Evolutionary conservation across 2,329 filamentous ascomycete genomes (phyloP).

Genomic region (Penicillium decumbens): DNA sequence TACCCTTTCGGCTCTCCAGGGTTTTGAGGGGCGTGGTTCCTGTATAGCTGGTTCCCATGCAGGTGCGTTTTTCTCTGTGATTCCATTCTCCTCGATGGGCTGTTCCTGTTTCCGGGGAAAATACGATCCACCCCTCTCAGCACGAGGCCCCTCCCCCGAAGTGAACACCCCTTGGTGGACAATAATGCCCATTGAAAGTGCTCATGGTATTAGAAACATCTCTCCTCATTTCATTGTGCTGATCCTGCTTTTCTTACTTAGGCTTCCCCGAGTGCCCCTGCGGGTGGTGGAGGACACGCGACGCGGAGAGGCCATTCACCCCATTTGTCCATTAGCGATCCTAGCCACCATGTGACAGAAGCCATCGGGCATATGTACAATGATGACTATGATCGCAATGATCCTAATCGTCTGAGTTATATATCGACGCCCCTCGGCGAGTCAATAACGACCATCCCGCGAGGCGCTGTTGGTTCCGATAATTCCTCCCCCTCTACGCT

Average conservation of each 20-base stretch:
- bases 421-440: constrained; percentile 51
- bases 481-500: constrained; percentile 25
- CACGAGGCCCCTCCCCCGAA: background rate
- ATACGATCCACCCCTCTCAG: constrained; percentile 1
- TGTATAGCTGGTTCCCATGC: constrained; percentile 35
- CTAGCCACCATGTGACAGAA: constrained; percentile 90
- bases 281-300: constrained; percentile 46
- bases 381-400: constrained; percentile 60
- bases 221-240: constrained; percentile 5
- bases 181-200: background rate
- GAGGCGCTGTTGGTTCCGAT: constrained; percentile 26
- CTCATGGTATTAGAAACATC: background rate
- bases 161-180: background rate
- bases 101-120: background rate
- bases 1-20: constrained; percentile 24
- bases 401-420: constrained; percentile 70
- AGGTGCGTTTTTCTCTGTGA: constrained; percentile 29
- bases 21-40: constrained; percentile 25
- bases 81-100: constrained; percentile 4
- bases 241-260: constrained; percentile 19
- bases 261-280: constrained; percentile 41
- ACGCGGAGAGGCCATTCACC: constrained; percentile 55
- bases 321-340: constrained; percentile 72
- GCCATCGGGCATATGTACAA: constrained; percentile 89
- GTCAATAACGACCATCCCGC: constrained; percentile 39